Evolutionary conservation across 352 stramenopile genomes (phyloP).

Genomic region (Pythium utonaiense): DNA sequence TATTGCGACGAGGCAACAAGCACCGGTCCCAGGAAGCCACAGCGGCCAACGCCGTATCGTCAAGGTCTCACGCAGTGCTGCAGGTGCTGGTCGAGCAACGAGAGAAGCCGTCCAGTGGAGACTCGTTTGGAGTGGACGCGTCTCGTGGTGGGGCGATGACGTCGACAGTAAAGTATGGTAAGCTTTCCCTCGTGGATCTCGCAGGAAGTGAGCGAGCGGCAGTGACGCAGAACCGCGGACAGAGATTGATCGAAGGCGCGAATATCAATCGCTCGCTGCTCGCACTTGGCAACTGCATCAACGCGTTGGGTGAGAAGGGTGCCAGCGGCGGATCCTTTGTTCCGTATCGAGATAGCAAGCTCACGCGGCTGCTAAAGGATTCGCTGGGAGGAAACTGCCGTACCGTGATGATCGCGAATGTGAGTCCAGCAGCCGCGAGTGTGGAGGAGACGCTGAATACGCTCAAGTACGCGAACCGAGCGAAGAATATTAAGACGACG

Average conservation of each 20-base stretch:
- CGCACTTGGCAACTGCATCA: constrained; percentile 92
- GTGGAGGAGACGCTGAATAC: constrained; percentile 93
- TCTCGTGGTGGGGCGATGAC: constrained; percentile 20
- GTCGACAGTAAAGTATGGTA: constrained; percentile 70
- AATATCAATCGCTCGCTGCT: constrained; percentile 93
- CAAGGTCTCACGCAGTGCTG: constrained; percentile 86
- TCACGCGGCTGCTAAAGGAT: constrained; percentile 88
- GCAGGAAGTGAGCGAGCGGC: constrained; percentile 88
- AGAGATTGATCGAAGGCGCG: constrained; percentile 84
- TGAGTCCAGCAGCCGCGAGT: constrained; percentile 70
- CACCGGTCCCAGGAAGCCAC: constrained; percentile 88
- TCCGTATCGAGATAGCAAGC: constrained; percentile 88
- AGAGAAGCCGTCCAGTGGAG: constrained; percentile 31
- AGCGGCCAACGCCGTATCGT: constrained; percentile 85
- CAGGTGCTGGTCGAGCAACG: constrained; percentile 81
- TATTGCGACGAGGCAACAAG: constrained; percentile 83
- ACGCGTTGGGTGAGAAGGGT: constrained; percentile 84
- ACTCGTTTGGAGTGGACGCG: constrained; percentile 15
- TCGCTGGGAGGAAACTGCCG: constrained; percentile 91
- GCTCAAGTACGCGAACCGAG: constrained; percentile 91
- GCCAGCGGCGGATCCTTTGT: constrained; percentile 49
- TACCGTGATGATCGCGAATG: constrained; percentile 93
- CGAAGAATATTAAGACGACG: constrained; percentile 93
- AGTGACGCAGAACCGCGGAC: constrained; percentile 86
- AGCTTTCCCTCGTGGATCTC: constrained; percentile 89